These are phyloP conservation scores for Colletotrichum gloeosporioides DNA, from an alignment of 2,329 filamentous ascomycete genomes.

Conservation along the genomic window DNA sequence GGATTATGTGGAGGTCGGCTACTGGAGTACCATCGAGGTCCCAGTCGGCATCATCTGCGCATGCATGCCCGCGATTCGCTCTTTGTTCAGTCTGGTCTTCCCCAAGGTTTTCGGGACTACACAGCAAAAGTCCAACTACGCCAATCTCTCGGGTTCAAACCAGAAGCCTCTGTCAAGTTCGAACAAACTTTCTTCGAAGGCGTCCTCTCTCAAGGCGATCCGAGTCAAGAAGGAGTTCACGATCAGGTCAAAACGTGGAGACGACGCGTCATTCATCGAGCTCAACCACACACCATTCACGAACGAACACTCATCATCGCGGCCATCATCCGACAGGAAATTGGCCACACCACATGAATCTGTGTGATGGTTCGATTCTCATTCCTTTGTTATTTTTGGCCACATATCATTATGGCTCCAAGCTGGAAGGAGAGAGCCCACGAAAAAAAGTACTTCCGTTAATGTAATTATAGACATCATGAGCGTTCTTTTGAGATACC, in stretches of 20 bases:
- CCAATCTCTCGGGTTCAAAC: neutral
- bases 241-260: conserved; percentile 1
- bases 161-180: neutral
- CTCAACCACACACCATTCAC: neutral
- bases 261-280: conserved; percentile 1
- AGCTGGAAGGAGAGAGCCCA: neutral
- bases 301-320: neutral
- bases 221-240: conserved; percentile 12
- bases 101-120: conserved; percentile 34
- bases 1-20: conserved; percentile 13
- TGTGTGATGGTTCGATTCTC: neutral
- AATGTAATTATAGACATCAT: neutral
- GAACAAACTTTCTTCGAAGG: neutral
- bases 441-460: neutral
- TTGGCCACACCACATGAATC: neutral
- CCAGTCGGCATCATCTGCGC: conserved; percentile 18
- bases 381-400: neutral
- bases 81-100: conserved; percentile 37
- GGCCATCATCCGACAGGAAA: neutral
- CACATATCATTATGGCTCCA: neutral
- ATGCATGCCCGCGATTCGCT: conserved; percentile 32
- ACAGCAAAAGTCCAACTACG: conserved; percentile 22
- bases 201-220: neutral
- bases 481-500: neutral
- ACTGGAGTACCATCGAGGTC: conserved; percentile 22